These are phyloP conservation scores for Xerocomellus dryophilus DNA, from an alignment of 768 basidiomycete genomes.

Conservation along the genomic window DNA sequence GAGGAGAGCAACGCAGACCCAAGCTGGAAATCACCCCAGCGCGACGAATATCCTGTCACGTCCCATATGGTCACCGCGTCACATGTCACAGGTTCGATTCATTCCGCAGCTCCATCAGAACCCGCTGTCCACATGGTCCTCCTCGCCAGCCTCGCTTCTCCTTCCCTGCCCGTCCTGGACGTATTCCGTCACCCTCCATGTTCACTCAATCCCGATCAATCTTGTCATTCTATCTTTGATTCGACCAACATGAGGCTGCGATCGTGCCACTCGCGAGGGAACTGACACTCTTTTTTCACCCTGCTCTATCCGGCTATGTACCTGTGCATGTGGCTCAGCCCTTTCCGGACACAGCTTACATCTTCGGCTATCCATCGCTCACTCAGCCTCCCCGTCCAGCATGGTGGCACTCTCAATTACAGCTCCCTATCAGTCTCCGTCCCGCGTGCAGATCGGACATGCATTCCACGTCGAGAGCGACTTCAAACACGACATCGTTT, in stretches of 20 bases:
- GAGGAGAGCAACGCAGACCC: conserved; percentile 27
- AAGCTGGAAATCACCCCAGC: conserved; percentile 11
- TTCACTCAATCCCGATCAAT: not conserved
- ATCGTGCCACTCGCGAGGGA: too few species aligned
- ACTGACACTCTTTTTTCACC: too few species aligned
- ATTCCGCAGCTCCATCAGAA: conserved; percentile 10
- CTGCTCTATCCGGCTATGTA: too few species aligned
- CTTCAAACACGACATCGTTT: not conserved
- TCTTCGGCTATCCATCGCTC: not conserved
- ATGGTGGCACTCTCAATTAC: not conserved
- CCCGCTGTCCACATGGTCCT: conserved; percentile 14
- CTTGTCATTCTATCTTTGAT: conserved; percentile 3
- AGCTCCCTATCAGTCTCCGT: not conserved
- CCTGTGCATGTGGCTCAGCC: conserved; percentile 9
- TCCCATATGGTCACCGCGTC: conserved; percentile 5
- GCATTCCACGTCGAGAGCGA: not conserved
- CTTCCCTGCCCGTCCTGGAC: not conserved
- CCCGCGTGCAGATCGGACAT: not conserved
- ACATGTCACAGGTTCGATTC: conserved; percentile 7
- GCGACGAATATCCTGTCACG: conserved; percentile 5
- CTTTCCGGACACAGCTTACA: not conserved
- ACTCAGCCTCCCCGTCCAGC: not conserved
- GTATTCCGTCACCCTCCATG: not conserved
- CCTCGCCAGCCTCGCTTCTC: not conserved
- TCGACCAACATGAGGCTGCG: not conserved